Conservation (phyloP, 169 alveolate genomes). For the Plasmodium billcollinsi region DNA sequence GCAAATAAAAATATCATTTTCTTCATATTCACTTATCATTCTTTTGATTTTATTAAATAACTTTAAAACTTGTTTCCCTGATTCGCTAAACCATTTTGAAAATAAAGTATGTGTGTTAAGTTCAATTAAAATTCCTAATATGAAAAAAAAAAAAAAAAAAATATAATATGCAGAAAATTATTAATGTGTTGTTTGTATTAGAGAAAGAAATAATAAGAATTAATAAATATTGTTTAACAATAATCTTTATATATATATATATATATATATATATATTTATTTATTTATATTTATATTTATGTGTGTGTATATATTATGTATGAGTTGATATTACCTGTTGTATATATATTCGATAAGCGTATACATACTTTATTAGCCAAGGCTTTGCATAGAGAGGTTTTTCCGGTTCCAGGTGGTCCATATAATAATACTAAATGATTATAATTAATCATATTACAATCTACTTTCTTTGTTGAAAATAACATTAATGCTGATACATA, state of each 20-base stretch:
- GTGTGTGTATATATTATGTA: too few species aligned
- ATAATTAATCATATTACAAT: slow-evolving; percentile 83
- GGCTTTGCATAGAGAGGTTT: slow-evolving; percentile 83
- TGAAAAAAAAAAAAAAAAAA: not conserved
- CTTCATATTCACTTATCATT: slow-evolving; percentile 79
- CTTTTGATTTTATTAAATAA: slow-evolving; percentile 79
- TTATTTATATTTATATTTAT: not conserved
- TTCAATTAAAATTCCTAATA: slow-evolving; percentile 78
- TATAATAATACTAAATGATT: slow-evolving; percentile 84
- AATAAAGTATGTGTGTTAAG: slow-evolving; percentile 86
- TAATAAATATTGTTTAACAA: not conserved
- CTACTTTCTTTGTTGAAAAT: slow-evolving; percentile 81
- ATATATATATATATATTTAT: slow-evolving; percentile 5
- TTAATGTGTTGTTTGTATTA: too few species aligned
- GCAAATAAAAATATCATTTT: slow-evolving; percentile 77
- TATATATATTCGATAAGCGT: slow-evolving; percentile 73
- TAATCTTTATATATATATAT: slow-evolving; percentile 10
- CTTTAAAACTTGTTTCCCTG: slow-evolving; percentile 87
- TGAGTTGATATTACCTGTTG: slow-evolving; percentile 18
- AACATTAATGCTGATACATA: slow-evolving; percentile 83
- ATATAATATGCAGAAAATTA: not conserved
- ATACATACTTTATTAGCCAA: slow-evolving; percentile 82
- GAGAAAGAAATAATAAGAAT: not conserved
- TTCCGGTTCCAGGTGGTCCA: slow-evolving; percentile 89
- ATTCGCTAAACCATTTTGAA: slow-evolving; percentile 88